Percentiles rank a stretch among this genome's conserved stretches.
Conservation (phyloP, 2,329 filamentous ascomycete species). For the Xylogone sp. region DNA sequence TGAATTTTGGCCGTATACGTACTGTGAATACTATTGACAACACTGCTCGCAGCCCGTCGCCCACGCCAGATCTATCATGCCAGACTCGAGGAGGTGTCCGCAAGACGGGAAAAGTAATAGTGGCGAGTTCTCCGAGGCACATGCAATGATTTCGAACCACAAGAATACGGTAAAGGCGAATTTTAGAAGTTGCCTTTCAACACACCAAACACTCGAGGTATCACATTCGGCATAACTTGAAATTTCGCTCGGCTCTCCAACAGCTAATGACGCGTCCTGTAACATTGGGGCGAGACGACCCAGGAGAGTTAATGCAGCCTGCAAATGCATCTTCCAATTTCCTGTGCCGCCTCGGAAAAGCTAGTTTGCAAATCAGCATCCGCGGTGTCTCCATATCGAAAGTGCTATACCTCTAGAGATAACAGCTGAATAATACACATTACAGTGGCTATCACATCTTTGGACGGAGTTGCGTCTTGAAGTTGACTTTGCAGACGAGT, state of each 20-base stretch:
- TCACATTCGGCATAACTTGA: neutral
- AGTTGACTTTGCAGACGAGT: neutral
- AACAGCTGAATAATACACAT: slow-evolving; percentile 3
- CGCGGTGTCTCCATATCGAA: neutral
- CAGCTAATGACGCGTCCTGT: neutral
- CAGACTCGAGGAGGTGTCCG: neutral
- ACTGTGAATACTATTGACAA: too few species aligned
- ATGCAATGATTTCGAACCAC: slow-evolving; percentile 2
- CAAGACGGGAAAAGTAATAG: neutral
- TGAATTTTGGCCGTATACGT: too few species aligned
- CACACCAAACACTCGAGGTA: too few species aligned
- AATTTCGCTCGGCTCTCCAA: neutral
- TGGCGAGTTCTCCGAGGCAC: neutral
- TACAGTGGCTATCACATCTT: neutral
- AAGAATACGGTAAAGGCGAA: neutral
- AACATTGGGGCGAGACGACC: neutral
- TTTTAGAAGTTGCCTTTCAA: neutral
- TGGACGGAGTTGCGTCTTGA: neutral
- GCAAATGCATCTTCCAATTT: slow-evolving; percentile 2
- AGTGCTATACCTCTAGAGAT: neutral
- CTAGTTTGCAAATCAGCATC: neutral
- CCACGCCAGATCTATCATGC: neutral
- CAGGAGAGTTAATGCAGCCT: slow-evolving; percentile 1
- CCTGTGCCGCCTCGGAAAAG: slow-evolving; percentile 2
- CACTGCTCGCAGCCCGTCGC: neutral